phyloP scores from a whole-genome alignment of 805 yeast species.

The Peterozyma xylosa region DNA sequence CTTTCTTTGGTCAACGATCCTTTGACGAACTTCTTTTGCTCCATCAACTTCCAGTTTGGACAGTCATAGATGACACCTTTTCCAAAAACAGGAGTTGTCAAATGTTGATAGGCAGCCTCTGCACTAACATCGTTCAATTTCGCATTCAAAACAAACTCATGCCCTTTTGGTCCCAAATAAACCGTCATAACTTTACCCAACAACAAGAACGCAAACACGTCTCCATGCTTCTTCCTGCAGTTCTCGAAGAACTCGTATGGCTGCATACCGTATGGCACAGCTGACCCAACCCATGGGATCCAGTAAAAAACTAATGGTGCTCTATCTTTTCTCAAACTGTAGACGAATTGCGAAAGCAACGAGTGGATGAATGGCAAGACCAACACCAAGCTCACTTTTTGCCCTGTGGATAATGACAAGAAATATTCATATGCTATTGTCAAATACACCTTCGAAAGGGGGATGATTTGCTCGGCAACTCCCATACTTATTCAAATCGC shows the following conservation, averaged over 20 bases:
- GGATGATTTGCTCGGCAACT: slow-evolving; percentile 1
- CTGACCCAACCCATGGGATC: slow-evolving; percentile 95
- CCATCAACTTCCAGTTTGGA: slow-evolving; percentile 91
- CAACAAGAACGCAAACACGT: slow-evolving; percentile 83
- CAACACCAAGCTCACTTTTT: slow-evolving; percentile 25
- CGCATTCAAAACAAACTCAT: slow-evolving; percentile 91
- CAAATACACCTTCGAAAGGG: neutral
- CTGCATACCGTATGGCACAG: slow-evolving; percentile 81
- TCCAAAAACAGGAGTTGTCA: slow-evolving; percentile 99
- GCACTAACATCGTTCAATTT: slow-evolving; percentile 87
- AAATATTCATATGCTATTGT: slow-evolving; percentile 2
- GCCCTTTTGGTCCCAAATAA: slow-evolving; percentile 94
- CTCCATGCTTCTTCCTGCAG: slow-evolving; percentile 81
- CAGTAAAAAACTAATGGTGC: slow-evolving; percentile 88
- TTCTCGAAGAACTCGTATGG: slow-evolving; percentile 85
- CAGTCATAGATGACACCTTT: slow-evolving; percentile 97
- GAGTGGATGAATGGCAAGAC: slow-evolving; percentile 59
- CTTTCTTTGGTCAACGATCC: slow-evolving; percentile 80
- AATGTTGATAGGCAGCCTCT: slow-evolving; percentile 90
- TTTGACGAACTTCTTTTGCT: slow-evolving; percentile 95
- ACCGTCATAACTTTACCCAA: slow-evolving; percentile 94
- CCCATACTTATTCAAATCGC: slow-evolving; percentile 1
- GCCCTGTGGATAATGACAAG: slow-evolving; percentile 14
- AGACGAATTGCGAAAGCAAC: slow-evolving; percentile 56
- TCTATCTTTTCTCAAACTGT: slow-evolving; percentile 70